A percentile compares a stretch with the other conserved stretches of the same genome.
phyloP scores from a whole-genome alignment of 2,329 filamentous ascomycete species.

The Monosporascus sp. region DNA sequence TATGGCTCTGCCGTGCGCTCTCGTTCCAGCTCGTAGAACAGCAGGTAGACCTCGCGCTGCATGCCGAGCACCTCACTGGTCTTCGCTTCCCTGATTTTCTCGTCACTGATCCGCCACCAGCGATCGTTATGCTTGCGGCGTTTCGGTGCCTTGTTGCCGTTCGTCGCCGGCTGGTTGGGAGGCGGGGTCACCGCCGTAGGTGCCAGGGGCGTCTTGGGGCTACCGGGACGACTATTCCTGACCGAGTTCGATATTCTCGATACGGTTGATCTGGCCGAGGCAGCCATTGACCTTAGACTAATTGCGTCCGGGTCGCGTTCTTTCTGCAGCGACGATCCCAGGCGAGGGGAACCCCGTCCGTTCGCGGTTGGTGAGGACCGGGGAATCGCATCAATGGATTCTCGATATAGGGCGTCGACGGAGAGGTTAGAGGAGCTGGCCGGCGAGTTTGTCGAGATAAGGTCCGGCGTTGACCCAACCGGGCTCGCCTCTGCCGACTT shows the following conservation, averaged over 20 bases:
- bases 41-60: conserved; percentile 91
- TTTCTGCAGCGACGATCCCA: conserved; percentile 20
- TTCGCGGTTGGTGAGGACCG: conserved; percentile 12
- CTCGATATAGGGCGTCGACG: conserved; percentile 20
- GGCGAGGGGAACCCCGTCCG: conserved; percentile 8
- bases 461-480: conserved; percentile 41
- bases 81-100: conserved; percentile 92
- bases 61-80: conserved; percentile 86
- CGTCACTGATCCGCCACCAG: conserved; percentile 98
- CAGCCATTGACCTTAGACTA: conserved; percentile 52
- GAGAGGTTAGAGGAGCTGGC: conserved; percentile 33
- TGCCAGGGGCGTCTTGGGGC: conserved; percentile 17
- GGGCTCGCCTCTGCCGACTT: conserved; percentile 35
- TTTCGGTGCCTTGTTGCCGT: conserved; percentile 23
- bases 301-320: conserved; percentile 43
- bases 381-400: conserved; percentile 15
- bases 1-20: conserved; percentile 21
- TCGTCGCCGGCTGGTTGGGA: conserved; percentile 11
- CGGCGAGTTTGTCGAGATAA: conserved; percentile 34
- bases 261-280: conserved; percentile 49
- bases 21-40: conserved; percentile 88
- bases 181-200: conserved; percentile 15
- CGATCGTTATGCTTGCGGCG: conserved; percentile 62
- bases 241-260: conserved; percentile 40
- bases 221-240: conserved; percentile 23